Percentiles rank a stretch among this genome's conserved stretches.
Conservation (phyloP, 345 rosid species). For the Barbarea vulgaris region DNA sequence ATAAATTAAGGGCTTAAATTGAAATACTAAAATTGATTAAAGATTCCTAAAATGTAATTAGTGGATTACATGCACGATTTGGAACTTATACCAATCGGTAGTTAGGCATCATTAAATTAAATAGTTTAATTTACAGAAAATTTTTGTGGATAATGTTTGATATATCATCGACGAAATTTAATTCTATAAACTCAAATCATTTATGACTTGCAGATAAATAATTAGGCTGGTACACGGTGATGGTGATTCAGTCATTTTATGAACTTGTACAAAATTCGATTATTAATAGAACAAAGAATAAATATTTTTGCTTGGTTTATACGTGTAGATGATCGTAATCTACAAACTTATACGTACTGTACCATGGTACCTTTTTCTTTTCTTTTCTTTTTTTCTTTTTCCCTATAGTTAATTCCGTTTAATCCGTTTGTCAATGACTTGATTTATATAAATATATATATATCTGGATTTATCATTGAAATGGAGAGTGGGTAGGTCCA, state of each 20-base stretch:
- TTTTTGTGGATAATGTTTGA: background rate
- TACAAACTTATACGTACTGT: conserved; percentile 17
- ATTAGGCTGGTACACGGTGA: background rate
- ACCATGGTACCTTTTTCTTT: conserved; percentile 11
- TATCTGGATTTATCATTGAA: background rate
- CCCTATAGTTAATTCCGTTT: background rate
- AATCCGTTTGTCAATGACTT: conserved; percentile 2
- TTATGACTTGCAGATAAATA: background rate
- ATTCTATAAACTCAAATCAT: background rate
- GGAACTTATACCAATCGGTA: background rate
- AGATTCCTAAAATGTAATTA: background rate
- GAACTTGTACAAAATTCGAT: background rate
- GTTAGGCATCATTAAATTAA: background rate
- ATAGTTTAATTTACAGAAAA: background rate
- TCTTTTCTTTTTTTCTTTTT: background rate
- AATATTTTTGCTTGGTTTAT: conserved; percentile 2
- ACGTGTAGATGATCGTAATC: background rate
- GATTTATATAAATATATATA: background rate
- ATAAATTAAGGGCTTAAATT: background rate
- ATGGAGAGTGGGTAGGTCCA: conserved; percentile 57
- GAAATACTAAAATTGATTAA: background rate
- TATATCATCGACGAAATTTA: background rate
- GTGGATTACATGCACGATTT: background rate
- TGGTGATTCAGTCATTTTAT: background rate
- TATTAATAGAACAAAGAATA: background rate